Base-by-base conservation (phyloP, 2,329 filamentous ascomycete species). In the Diplodia mutila region DNA sequence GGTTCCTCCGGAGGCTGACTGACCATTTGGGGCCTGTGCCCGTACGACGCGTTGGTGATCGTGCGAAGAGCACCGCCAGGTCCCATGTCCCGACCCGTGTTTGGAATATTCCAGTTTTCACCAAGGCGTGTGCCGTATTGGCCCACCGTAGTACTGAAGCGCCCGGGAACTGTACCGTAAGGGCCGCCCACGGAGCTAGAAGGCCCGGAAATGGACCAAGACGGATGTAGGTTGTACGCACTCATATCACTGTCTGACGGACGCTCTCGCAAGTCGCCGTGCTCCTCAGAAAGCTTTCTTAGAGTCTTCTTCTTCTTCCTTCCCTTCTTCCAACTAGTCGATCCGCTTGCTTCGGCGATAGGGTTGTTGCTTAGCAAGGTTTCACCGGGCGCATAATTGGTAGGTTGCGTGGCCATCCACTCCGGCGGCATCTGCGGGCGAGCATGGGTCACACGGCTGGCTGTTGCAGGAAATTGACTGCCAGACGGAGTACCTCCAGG, bases 351-450 rank as follows among this genome's bases (percentile, higher is more conserved):
- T 11, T 46, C 42, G 11, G n/a, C 14, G 18, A 18, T 46, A 21
- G 42, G n/a, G 6, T 3, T n/a, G 7, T 21, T 18, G 42, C 8
- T 46, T 46, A 8, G n/a, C 8, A 46, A 11, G 8, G n/a, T 46
- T 21, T 46, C n/a, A 46, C 42, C n/a, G 12, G 42, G 18, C 42
- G 42, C 8, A 46, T 46, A 46, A 46, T n/a, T 21, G 34, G 34
- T 37, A 37, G 34, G 3, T 37, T 37, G 34, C 8, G 42, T n/a
- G 3, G n/a, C 8, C n/a, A 16, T 14, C 64, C 53, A 59, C 52
- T 57, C 27, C 7, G 39, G 14, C 7, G 64, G 64, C 42, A 66
- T n/a, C 29, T 59, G 64, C 27, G 53, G 53, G 3, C 64, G 39
- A 9, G 21, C 32, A 25, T 18, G 5, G 7, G n/a, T 12, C n/a